phyloP scores from a whole-genome alignment of 192 early-diverging fungal species.

The Gryganskiella cystojenkinii region DNA sequence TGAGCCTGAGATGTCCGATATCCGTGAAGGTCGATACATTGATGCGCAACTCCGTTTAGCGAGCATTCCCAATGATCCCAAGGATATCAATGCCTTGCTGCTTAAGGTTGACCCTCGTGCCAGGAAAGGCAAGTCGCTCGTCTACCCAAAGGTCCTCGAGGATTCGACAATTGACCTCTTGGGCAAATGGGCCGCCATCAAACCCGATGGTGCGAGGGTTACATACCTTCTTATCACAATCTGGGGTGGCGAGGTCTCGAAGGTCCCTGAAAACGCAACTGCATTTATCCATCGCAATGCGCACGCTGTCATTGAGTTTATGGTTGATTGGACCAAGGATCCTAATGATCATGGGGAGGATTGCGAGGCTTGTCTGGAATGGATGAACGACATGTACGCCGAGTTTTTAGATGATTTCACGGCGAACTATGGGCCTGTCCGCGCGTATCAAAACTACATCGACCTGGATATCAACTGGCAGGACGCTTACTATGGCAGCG shows the following conservation, averaged over 20 bases:
- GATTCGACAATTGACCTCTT: slow-evolving; percentile 26
- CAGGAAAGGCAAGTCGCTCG: slow-evolving; percentile 43
- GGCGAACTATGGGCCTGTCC: slow-evolving; percentile 25
- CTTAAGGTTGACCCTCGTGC: slow-evolving; percentile 36
- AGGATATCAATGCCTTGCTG: slow-evolving; percentile 22
- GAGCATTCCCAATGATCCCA: slow-evolving; percentile 18
- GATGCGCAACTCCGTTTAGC: slow-evolving; percentile 39
- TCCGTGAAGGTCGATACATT: slow-evolving; percentile 37
- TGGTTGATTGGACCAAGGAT: slow-evolving; percentile 38
- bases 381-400: slow-evolving; percentile 48
- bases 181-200: slow-evolving; percentile 21
- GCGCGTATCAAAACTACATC: slow-evolving; percentile 53
- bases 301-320: slow-evolving; percentile 49
- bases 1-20: slow-evolving; percentile 6
- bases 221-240: slow-evolving; percentile 51
- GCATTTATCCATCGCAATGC: slow-evolving; percentile 50
- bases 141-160: slow-evolving; percentile 17
- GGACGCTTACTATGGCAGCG: no score
- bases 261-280: slow-evolving; percentile 18
- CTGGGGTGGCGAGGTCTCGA: slow-evolving; percentile 43
- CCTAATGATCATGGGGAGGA: slow-evolving; percentile 17
- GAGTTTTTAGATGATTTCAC: slow-evolving; percentile 34
- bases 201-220: slow-evolving; percentile 10
- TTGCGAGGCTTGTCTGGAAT: slow-evolving; percentile 24
- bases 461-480: no score